Base-by-base conservation (phyloP, 2,329 filamentous ascomycete genomes). In the Xylariomycetidae sp. region DNA sequence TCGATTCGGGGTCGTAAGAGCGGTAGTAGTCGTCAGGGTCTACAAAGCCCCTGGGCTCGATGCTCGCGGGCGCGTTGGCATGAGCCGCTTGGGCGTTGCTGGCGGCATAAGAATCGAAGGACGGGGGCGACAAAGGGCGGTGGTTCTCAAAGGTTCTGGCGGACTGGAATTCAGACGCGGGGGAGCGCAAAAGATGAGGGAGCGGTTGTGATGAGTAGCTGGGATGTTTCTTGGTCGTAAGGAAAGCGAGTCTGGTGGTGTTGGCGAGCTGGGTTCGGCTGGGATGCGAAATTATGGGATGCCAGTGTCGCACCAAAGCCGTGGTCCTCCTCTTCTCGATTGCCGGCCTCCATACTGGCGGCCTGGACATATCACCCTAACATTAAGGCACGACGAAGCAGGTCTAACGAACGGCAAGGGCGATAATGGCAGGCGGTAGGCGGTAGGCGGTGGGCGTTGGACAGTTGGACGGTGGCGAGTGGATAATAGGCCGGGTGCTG, bases 21-120 rank as follows among this genome's bases (percentile, higher is more conserved):
- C 65, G 67, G 58, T 75, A 75, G 56, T 73, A 75, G 53, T 71
- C 63, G 65, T 72, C 70, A 47, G 71, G 68, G 48, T 72, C 65
- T 57, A 66, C 52, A 49, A 62, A 42, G 47, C 60, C 59, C 53
- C 58, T 53, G 44, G 56, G 58, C 62, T 64, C 58, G 43, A 38
- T 38, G 32, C 37, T 40, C 39, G 38, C 44, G 37, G 53, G 48
- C 41, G 58, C 54, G 53, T 63, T 62, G 50, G 58, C 57, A 48
- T 58, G 51, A 44, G 53, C 54, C 42, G 60, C 58, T 40, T 60
- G 50, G 25, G 49, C 48, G 47, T 64, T 64, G 39, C 49, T 50
- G n/a, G n/a, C n/a, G 40, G 59, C 58, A 62, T 59, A 58, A 31
- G 58, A 54, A 42, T 47, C 45, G 45, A 57, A 43, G 44, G 54